Conservation (phyloP, 805 yeast genomes). For the Wickerhamomyces hampshirensis region DNA sequence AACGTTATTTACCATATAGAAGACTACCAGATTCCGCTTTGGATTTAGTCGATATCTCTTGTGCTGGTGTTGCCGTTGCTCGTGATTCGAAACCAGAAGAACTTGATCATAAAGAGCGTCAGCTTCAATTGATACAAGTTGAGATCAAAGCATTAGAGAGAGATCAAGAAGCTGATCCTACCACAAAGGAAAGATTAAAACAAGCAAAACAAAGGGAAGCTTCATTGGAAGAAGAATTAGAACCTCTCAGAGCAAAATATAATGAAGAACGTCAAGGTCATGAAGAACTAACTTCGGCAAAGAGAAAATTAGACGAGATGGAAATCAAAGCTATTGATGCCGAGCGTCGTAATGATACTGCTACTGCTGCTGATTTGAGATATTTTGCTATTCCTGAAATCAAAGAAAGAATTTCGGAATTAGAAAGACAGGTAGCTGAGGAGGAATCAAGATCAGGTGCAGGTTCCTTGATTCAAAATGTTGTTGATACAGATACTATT, state of each 20-base stretch:
- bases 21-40: slow-evolving; percentile 96
- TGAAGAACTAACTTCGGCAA: slow-evolving; percentile 83
- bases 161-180: slow-evolving; percentile 77
- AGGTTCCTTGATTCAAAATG: slow-evolving; percentile 74
- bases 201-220: slow-evolving; percentile 78
- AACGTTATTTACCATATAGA: slow-evolving; percentile 90
- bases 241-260: slow-evolving; percentile 82
- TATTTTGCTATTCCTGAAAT: slow-evolving; percentile 97
- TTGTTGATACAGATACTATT: slow-evolving; percentile 86
- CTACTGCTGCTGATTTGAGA: slow-evolving; percentile 91
- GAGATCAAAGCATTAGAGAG: slow-evolving; percentile 97
- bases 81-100: slow-evolving; percentile 98
- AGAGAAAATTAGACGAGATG: slow-evolving; percentile 86
- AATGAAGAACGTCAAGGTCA: slow-evolving; percentile 86
- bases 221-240: slow-evolving; percentile 76
- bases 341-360: slow-evolving; percentile 93
- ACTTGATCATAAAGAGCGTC: slow-evolving; percentile 89
- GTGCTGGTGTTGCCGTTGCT: slow-evolving; percentile 96
- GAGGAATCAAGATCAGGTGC: slow-evolving; percentile 60
- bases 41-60: slow-evolving; percentile 92
- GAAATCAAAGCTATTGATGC: slow-evolving; percentile 94
- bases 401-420: slow-evolving; percentile 62
- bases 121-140: slow-evolving; percentile 84
- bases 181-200: slow-evolving; percentile 81
- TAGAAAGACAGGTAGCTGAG: slow-evolving; percentile 75